Evolutionary conservation across 2,329 filamentous ascomycete species (phyloP).

Genomic region (Chaetomium globosum): DNA sequence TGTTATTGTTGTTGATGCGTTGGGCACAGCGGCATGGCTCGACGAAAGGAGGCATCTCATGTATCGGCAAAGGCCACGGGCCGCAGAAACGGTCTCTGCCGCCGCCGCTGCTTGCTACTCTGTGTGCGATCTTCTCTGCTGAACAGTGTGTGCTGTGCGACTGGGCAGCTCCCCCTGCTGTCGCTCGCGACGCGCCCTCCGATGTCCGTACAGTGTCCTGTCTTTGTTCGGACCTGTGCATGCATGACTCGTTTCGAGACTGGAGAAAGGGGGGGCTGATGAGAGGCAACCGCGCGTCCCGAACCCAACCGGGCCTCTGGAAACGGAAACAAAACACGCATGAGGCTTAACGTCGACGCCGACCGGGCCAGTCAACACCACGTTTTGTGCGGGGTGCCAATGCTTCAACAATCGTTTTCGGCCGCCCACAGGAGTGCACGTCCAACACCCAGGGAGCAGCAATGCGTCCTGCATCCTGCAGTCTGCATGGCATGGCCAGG

Average conservation of each 20-base stretch:
- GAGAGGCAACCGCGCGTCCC: background rate
- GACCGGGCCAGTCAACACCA: background rate
- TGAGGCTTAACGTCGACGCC: background rate
- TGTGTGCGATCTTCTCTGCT: background rate
- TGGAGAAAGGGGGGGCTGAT: background rate
- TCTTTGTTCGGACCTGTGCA: background rate
- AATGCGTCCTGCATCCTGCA: slow-evolving; percentile 14
- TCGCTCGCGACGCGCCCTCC: background rate
- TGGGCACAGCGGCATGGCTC: background rate
- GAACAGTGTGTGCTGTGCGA: background rate
- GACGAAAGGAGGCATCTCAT: background rate
- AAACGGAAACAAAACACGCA: slow-evolving; percentile 1
- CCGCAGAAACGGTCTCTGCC: slow-evolving; percentile 5
- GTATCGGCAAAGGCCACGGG: background rate
- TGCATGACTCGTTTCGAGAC: background rate
- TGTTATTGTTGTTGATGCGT: background rate
- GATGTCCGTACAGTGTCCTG: background rate
- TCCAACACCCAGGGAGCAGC: slow-evolving; percentile 9
- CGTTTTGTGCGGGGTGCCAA: slow-evolving; percentile 9
- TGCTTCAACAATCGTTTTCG: slow-evolving; percentile 10
- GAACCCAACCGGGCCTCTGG: background rate
- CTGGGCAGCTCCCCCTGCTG: background rate
- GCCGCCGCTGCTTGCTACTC: background rate
- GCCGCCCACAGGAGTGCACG: slow-evolving; percentile 13
- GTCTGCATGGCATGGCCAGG: slow-evolving; percentile 18